Evolutionary conservation across 495 filamentous ascomycete species (phyloP).

Genomic region (Corynascus novoguineensis): DNA sequence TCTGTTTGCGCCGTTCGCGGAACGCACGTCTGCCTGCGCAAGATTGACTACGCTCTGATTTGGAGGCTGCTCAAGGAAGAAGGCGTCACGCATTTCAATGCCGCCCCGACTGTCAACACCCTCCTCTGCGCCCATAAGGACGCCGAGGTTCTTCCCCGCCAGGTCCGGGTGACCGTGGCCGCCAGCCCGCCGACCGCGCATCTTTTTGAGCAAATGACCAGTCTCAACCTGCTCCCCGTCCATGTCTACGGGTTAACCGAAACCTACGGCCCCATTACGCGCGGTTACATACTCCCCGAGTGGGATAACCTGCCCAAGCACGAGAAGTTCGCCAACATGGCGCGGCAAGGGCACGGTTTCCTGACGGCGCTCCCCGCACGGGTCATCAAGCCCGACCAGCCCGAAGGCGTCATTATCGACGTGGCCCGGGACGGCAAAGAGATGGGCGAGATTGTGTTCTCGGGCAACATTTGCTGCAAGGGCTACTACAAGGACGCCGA

Average conservation of each 20-base stretch:
- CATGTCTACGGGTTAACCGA: conserved; percentile 95
- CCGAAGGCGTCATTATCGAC: conserved; percentile 61
- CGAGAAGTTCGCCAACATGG: conserved; percentile 81
- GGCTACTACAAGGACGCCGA: conserved; percentile 88
- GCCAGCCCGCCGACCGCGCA: conserved; percentile 83
- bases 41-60: conserved; percentile 89
- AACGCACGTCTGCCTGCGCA: conserved; percentile 90
- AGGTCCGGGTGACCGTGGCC: conserved; percentile 86
- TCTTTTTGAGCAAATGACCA: conserved; percentile 83
- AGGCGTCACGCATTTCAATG: conserved; percentile 87
- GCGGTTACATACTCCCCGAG: conserved; percentile 75
- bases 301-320: conserved; percentile 67
- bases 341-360: conserved; percentile 86
- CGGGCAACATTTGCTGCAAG: conserved; percentile 85
- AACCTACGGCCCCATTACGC: conserved; percentile 94
- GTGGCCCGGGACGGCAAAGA: conserved; percentile 78
- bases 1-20: conserved; percentile 84
- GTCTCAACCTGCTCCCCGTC: conserved; percentile 81
- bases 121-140: conserved; percentile 72
- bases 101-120: conserved; percentile 94
- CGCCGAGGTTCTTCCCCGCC: conserved; percentile 60
- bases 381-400: conserved; percentile 71
- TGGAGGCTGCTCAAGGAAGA: conserved; percentile 83
- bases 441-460: conserved; percentile 88
- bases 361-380: conserved; percentile 74